These are phyloP conservation scores for Citrus australasica DNA, from an alignment of 345 rosid genomes.

Conservation along the genomic window DNA sequence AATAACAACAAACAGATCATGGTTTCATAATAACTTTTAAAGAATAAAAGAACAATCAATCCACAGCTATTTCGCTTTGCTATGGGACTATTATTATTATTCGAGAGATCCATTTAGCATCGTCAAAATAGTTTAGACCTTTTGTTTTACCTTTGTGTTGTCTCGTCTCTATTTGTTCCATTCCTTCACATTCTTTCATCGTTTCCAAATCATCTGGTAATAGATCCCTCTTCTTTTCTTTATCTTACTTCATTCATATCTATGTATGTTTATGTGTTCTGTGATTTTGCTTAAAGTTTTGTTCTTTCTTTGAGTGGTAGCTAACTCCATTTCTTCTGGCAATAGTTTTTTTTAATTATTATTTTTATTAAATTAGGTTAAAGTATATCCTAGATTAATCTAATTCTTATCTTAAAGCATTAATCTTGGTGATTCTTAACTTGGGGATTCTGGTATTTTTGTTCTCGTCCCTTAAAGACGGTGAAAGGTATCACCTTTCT, in stretches of 20 bases:
- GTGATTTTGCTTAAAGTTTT: background rate
- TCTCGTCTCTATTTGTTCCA: background rate
- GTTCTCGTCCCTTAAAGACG: background rate
- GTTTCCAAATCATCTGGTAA: constrained; percentile 1
- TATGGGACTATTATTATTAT: background rate
- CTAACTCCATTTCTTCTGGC: background rate
- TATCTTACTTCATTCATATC: background rate
- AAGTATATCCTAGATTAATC: background rate
- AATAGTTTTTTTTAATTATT: background rate
- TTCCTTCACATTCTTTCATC: background rate
- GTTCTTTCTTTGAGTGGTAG: background rate
- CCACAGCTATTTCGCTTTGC: background rate
- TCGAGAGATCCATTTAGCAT: constrained; percentile 5
- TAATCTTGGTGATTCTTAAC: background rate
- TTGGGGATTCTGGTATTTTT: background rate
- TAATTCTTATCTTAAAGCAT: background rate
- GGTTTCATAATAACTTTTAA: background rate
- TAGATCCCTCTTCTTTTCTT: constrained; percentile 2
- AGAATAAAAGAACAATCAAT: background rate
- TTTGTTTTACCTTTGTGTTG: background rate
- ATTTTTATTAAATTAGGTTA: background rate
- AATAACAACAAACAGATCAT: constrained; percentile 6
- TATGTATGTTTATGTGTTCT: background rate
- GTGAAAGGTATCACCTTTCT: constrained; percentile 1
- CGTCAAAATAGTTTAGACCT: background rate